Conservation (phyloP, 1,284 basidiomycete genomes). For the Fomitiporia mediterranea region DNA sequence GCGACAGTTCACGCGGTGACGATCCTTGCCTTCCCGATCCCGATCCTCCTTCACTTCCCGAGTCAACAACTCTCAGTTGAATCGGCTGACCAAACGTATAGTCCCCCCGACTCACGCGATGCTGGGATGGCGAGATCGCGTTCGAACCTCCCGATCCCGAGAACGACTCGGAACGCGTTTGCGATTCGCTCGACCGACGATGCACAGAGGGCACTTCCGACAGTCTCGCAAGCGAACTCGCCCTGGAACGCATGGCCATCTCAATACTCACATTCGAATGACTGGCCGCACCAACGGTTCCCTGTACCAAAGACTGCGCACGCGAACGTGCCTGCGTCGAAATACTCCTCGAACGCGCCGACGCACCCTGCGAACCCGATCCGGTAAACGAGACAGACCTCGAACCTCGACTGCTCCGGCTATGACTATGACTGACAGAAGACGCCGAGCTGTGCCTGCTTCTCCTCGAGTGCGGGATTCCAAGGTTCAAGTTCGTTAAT, state of each 20-base stretch:
- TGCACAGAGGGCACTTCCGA: slow-evolving; percentile 10
- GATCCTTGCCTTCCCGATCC: neutral
- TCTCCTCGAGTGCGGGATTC: slow-evolving; percentile 5
- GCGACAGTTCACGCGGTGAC: neutral
- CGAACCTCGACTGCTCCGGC: slow-evolving; percentile 1
- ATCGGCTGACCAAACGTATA: slow-evolving; percentile 18
- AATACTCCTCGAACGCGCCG: slow-evolving; percentile 7
- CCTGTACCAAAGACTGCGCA: slow-evolving; percentile 19
- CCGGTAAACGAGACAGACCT: slow-evolving; percentile 3
- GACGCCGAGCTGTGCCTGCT: slow-evolving; percentile 19
- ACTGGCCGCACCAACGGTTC: slow-evolving; percentile 10
- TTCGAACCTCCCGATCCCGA: neutral
- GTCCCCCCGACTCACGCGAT: slow-evolving; percentile 6
- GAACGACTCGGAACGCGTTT: slow-evolving; percentile 2
- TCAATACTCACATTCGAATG: slow-evolving; percentile 9
- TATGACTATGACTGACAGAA: neutral
- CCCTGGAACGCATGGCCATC: slow-evolving; percentile 7
- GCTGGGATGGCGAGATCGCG: neutral
- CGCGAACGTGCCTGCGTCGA: slow-evolving; percentile 14
- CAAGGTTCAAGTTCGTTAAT: slow-evolving; percentile 14
- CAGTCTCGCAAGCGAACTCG: slow-evolving; percentile 8
- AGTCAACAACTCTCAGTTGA: slow-evolving; percentile 2
- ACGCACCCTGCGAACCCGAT: neutral
- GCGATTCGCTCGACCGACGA: slow-evolving; percentile 5
- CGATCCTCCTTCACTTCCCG: neutral